These are phyloP conservation scores for Tardiomyces digboiensis DNA, from an alignment of 1,139 yeast species.

Conservation along the genomic window DNA sequence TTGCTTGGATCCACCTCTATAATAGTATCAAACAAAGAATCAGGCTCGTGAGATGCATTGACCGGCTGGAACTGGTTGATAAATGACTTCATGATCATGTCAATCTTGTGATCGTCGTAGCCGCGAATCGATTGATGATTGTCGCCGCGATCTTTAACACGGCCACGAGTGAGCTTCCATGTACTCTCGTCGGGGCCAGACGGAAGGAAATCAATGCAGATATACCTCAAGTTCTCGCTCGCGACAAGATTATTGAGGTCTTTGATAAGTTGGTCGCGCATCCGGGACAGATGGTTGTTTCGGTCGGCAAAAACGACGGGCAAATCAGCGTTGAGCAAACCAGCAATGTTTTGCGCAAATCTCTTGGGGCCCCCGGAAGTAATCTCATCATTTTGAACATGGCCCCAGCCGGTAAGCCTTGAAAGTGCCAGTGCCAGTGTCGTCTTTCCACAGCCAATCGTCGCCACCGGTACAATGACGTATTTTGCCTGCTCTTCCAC, in stretches of 20 bases:
- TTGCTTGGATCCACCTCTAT: conserved; percentile 47
- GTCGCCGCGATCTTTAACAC: conserved; percentile 70
- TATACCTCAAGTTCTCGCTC: conserved; percentile 36
- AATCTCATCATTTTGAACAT: conserved; percentile 81
- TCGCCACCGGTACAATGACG: conserved; percentile 73
- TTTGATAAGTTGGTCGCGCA: conserved; percentile 56
- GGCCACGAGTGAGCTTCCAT: conserved; percentile 38
- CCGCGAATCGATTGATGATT: conserved; percentile 81
- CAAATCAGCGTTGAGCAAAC: conserved; percentile 21
- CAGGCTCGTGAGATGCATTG: conserved; percentile 42
- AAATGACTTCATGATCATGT: conserved; percentile 65
- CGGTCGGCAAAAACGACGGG: conserved; percentile 67
- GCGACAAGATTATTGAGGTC: conserved; percentile 30
- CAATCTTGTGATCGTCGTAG: conserved; percentile 39
- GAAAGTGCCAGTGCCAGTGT: conserved; percentile 59
- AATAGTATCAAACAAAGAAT: conserved; percentile 52
- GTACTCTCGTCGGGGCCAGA: conserved; percentile 19
- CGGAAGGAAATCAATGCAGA: conserved; percentile 65
- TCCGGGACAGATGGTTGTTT: conserved; percentile 67
- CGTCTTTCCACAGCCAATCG: conserved; percentile 95
- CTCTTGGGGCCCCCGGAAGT: conserved; percentile 13
- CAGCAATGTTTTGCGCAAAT: conserved; percentile 9
- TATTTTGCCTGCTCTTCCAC: conserved; percentile 32
- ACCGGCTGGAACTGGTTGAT: conserved; percentile 60
- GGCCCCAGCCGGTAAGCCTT: conserved; percentile 53